Evolutionary conservation across 75 land plant species (phyloP), one percentile per base, ranked within the genome.

Genomic region (Cryptomeria japonica): DNA sequence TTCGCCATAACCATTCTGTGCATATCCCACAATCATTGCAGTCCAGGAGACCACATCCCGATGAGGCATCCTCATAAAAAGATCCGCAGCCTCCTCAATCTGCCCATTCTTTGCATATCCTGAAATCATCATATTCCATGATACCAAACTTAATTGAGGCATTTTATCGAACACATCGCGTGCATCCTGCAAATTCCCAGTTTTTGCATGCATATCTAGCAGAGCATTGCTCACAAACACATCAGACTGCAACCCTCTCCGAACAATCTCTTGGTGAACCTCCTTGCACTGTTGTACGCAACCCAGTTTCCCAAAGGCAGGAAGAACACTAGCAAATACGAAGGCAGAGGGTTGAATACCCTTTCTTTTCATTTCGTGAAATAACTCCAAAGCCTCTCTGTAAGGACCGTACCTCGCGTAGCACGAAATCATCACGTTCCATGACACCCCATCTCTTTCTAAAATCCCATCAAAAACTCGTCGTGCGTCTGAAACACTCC

Each of bases 391-490:
- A 75, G 94, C 93, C 82, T 84, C 15, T 34, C 64, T 47, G 78
- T 86, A 86, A 68, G 86, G 85, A 34, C 55, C 90, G 46, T 25
- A 34, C 44, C 89, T 90, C 12, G 89, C 87, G 53, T 92, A 92
- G 58, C 92, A 90, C 15, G 92, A 88, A 68, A 95, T 92, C 89
- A 93, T 91, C 15, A 93, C 38, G 77, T 92, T 95, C 96, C 96
- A 95, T 53, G 95, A 90, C 39, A 91, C 92, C 41, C 92, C 90
- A 91, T 95, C 94, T 55, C 88, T 90, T 51, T 85, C 86, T 1
- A 89, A 89, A 92, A 94, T 93, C 51, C 82, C 87, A 51, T 83
- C 75, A 72, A 95, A 93, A 25, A 90, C 16, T 38, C 87, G 22
- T 49, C 88, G 89, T 28, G 96, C 96, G 3, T 87, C 36, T 34